phyloP scores from a whole-genome alignment of 148 eudicot species.

The Pouteria glomerata region DNA sequence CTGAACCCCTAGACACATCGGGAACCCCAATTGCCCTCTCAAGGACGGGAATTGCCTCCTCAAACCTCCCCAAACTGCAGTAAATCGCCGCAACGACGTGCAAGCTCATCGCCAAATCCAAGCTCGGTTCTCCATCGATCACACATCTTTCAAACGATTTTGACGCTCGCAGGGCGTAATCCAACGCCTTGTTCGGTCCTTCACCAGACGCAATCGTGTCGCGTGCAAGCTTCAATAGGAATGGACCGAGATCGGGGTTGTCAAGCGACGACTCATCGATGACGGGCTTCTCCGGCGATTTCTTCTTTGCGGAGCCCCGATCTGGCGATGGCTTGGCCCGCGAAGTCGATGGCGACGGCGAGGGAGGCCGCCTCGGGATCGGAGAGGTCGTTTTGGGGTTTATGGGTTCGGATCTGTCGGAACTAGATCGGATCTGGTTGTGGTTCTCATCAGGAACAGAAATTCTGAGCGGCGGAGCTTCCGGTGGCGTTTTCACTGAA shows the following conservation, averaged over 20 bases:
- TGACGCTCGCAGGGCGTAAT: conserved; percentile 74
- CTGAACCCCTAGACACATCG: conserved; percentile 53
- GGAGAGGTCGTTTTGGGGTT: conserved; percentile 47
- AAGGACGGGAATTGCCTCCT: conserved; percentile 78
- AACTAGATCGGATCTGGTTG: conserved; percentile 38
- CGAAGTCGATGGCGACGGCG: conserved; percentile 82
- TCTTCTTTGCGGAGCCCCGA: conserved; percentile 72
- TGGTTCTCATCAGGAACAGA: conserved; percentile 26
- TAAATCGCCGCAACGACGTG: conserved; percentile 94
- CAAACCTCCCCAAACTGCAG: conserved; percentile 77
- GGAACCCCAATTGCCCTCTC: conserved; percentile 83
- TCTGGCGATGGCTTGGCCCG: conserved; percentile 82
- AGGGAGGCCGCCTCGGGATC: conserved; percentile 48
- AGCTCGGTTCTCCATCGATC: conserved; percentile 60
- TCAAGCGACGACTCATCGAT: conserved; percentile 78
- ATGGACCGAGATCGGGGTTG: conserved; percentile 98
- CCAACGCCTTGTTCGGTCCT: conserved; percentile 76
- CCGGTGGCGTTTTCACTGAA: conserved; percentile 77
- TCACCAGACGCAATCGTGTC: conserved; percentile 90
- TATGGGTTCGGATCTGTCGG: conserved; percentile 30
- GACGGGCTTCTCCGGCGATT: conserved; percentile 45
- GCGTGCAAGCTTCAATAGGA: conserved; percentile 68
- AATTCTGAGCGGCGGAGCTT: conserved; percentile 47
- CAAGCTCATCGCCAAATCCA: conserved; percentile 84
- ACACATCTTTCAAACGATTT: conserved; percentile 75